phyloP scores from a whole-genome alignment of 441 rosid species.

The Euphorbia neoarborescens region DNA sequence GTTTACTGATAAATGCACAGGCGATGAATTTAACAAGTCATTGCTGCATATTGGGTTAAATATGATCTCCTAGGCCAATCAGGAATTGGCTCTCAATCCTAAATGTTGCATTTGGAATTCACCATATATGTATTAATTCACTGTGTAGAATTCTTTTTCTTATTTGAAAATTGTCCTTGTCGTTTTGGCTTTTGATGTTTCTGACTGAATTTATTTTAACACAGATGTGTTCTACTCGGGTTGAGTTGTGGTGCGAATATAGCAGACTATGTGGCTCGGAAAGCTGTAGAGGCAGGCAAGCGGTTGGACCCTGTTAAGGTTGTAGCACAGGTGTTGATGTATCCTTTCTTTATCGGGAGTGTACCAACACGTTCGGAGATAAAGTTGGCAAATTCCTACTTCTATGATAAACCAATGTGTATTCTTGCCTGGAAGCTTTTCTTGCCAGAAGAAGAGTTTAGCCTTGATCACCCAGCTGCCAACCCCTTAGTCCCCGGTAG shows the following conservation, averaged over 20 bases:
- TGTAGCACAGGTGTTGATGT: constrained; percentile 87
- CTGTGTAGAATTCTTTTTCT: neutral
- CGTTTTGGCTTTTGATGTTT: neutral
- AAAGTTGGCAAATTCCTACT: constrained; percentile 80
- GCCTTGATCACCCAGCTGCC: constrained; percentile 74
- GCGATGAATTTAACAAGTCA: neutral
- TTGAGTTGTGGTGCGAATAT: constrained; percentile 90
- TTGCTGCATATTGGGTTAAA: neutral
- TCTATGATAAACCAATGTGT: constrained; percentile 75
- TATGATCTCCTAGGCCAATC: neutral
- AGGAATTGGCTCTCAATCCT: neutral
- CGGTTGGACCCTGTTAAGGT: constrained; percentile 76
- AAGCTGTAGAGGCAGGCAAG: constrained; percentile 70
- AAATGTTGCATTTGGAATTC: neutral
- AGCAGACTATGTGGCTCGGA: constrained; percentile 70
- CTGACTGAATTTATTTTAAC: constrained; percentile 16
- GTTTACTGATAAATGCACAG: neutral
- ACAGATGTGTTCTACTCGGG: constrained; percentile 85
- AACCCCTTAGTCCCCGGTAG: constrained; percentile 75
- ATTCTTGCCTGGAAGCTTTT: constrained; percentile 84
- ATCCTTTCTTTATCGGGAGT: constrained; percentile 77
- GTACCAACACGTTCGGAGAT: constrained; percentile 80
- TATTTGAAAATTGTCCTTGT: neutral
- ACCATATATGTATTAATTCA: neutral
- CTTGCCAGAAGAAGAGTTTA: constrained; percentile 67